Evolutionary conservation across 306 rosid genomes (phyloP), one percentile per base, ranked within the genome.

Genomic region (Castanea mollissima): DNA sequence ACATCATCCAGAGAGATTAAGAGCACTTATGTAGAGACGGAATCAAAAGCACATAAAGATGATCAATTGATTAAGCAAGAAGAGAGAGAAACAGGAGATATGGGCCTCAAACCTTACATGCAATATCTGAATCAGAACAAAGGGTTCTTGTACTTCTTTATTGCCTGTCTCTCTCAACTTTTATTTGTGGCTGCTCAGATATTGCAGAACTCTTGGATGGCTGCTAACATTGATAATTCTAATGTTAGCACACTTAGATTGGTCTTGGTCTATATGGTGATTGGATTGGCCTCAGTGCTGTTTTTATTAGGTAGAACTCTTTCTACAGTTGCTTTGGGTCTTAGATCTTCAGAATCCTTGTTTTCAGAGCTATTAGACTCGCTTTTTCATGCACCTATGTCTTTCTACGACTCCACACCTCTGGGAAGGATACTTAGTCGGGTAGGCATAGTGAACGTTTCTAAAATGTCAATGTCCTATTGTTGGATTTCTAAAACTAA

Each of bases 351-450:
- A 65, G 76, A 80, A 41, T 52, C 81, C 15, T 69, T 86, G 18
- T 87, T 82, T 67, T 70, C 35, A 29, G 77, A 77, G 78, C 78
- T 90, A 67, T 27, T 86, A 52, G 78, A 79, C 83, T 90, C 93
- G 18, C 91, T 90, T 68, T 87, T 90, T 35, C 87, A 85, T 9
- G 89, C 93, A n/a, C 91, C 89, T 0, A 78, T 90, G 88, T 79
- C 91, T 10, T 90, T 87, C 58, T 87, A 90, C 63, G 90, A 90
- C 80, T 90, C 91, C 18, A 90, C 93, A 34, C 91, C 91, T 21
- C 38, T 86, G 81, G 93, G 93, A 82, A 90, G 91, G 80, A 84
- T 90, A 78, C 90, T 90, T 27, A 86, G 83, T 34, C 82, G 90
- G 88, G 93, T 87, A 76, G 73, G 86, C 54, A 56, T 71, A 16